A percentile compares a stretch with the other conserved stretches of the same genome.
These are phyloP conservation scores for Micromonas commoda DNA, from an alignment of 139 green algal species.

Conservation along the genomic window DNA sequence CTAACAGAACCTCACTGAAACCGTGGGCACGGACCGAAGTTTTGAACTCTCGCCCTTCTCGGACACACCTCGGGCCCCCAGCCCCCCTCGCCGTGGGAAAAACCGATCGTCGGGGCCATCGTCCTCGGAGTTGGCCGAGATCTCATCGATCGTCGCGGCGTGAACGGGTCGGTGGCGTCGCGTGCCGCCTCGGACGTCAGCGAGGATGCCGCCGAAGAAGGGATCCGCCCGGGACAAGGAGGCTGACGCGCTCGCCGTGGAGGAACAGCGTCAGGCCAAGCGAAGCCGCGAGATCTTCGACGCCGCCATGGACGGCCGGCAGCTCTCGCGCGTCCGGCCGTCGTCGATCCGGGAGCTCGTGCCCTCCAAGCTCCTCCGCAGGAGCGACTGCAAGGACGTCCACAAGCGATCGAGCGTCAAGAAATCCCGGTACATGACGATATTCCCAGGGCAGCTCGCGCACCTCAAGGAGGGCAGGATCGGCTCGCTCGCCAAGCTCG, in stretches of 20 bases:
- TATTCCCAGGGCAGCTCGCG: conserved; percentile 33
- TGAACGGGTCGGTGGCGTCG: no score
- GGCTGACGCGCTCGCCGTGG: not conserved
- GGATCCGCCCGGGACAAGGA: not conserved
- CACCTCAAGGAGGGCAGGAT: conserved; percentile 23
- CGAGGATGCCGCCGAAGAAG: conserved; percentile 4
- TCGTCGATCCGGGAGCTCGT: not conserved
- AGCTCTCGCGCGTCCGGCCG: not conserved
- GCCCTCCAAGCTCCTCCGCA: conserved; percentile 32
- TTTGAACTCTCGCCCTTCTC: no score
- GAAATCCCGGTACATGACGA: conserved; percentile 56
- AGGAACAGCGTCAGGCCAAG: not conserved
- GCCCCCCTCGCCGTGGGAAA: no score
- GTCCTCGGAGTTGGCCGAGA: no score
- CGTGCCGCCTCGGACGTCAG: no score
- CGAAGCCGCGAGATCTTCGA: not conserved
- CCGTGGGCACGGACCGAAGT: no score
- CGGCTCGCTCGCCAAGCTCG: conserved; percentile 61
- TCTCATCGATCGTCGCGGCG: no score
- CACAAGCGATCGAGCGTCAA: conserved; percentile 62
- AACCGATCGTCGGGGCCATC: no score
- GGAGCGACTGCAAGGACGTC: conserved; percentile 73
- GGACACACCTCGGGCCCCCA: no score
- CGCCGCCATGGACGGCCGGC: not conserved
- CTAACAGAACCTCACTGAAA: no score